Evolutionary conservation across 2,329 filamentous ascomycete genomes (phyloP), one percentile per base, ranked within the genome.

Genomic region (Ophiosphaerella herpotricha): DNA sequence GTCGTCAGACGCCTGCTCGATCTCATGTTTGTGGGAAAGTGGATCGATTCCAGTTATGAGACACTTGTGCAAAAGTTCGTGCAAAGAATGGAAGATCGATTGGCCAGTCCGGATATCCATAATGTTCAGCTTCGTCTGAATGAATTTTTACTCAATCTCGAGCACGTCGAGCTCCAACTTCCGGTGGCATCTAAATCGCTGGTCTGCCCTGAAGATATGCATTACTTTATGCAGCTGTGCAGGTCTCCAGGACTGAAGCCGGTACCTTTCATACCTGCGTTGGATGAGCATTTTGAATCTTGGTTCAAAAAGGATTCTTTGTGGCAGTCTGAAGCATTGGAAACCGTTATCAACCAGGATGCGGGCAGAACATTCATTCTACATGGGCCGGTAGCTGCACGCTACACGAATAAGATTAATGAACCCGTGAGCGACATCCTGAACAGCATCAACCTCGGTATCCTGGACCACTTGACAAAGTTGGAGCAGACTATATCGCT

Each of bases 1-100:
- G 89, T 97, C 32, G 84, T 94, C 35, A 87, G 87, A 57, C 88
- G 92, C 50, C 87, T 96, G 84, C 88, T 95, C 5, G 89, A 94
- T 57, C 83, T 97, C 49, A 89, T 96, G 76, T 97, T 92, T 67
- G 88, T 97, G 68, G 91, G 91, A 78, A 90, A 96, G 71, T 97
- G 92, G 92, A 96, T 97, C 53, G 92, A 97, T 68, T 81, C 84
- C 26, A 90, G 90, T 0, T 89, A 90, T 29, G 26, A 29, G 26
- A 29, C 7, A 11, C 9, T 29, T 29, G 26, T 29, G 7, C 26
- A 11, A 7, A 7, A 29, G 9, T 29, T 29, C 9, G 26, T 29
- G 7, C 26, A 29, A 11, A 29, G 26, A 29, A 11, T 29, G 7
- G 26, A 29, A 29, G 26, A 7, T 29, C 26, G 26, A 29, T 29